Percentiles rank a stretch among this genome's conserved stretches.
These are phyloP conservation scores for Kalaharituber pfeilii DNA, from an alignment of 2,329 filamentous ascomycete species.

Conservation along the genomic window DNA sequence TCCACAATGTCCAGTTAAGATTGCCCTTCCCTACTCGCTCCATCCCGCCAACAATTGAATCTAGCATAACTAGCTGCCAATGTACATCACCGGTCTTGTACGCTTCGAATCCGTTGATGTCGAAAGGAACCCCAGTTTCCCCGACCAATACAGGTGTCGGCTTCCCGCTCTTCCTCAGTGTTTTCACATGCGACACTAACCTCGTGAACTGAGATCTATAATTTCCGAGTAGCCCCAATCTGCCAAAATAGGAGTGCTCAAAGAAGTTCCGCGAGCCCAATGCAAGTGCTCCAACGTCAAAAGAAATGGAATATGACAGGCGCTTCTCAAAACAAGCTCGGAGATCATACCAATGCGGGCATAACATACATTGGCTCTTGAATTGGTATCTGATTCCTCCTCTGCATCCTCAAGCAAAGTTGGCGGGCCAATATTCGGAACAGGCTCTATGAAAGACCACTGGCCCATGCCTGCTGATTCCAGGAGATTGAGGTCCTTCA, in stretches of 20 bases:
- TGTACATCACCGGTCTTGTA: conserved; percentile 29
- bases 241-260: conserved; percentile 27
- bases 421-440: conserved; percentile 31
- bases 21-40: conserved; percentile 21
- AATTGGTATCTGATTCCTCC: neutral
- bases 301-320: conserved; percentile 28
- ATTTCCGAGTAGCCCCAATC: conserved; percentile 27
- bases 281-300: conserved; percentile 28
- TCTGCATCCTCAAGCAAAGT: conserved; percentile 23
- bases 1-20: conserved; percentile 25
- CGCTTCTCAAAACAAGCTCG: conserved; percentile 32
- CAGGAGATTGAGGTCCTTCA: conserved; percentile 12
- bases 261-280: conserved; percentile 21
- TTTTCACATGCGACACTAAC: conserved; percentile 25
- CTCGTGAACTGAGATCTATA: conserved; percentile 29
- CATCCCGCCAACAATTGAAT: conserved; percentile 29
- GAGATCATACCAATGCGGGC: conserved; percentile 32
- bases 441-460: conserved; percentile 29
- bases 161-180: conserved; percentile 22
- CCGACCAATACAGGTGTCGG: conserved; percentile 28
- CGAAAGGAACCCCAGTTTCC: conserved; percentile 30
- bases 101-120: conserved; percentile 28
- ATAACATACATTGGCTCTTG: conserved; percentile 26
- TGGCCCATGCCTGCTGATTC: conserved; percentile 23
- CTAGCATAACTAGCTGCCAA: conserved; percentile 28